Percentiles rank a stretch among this genome's conserved stretches.
Evolutionary conservation across 352 stramenopile species (phyloP).

Genomic region (Globisporangium camurandrum): DNA sequence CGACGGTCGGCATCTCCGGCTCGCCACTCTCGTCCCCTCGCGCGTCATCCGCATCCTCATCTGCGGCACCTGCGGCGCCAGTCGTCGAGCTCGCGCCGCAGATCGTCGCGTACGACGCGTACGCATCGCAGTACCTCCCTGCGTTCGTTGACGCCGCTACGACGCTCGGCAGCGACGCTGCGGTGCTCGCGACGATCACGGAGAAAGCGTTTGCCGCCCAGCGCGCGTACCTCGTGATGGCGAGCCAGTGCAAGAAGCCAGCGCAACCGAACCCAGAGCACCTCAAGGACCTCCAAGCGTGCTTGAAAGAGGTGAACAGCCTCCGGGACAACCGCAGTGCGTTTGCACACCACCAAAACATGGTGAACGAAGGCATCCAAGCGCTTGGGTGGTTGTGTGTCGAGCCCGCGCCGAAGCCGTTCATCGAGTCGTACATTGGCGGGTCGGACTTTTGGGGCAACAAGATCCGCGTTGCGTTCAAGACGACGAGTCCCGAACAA

Average conservation of each 20-base stretch:
- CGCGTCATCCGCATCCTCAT: background rate
- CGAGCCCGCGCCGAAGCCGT: constrained; percentile 85
- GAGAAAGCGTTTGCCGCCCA: constrained; percentile 85
- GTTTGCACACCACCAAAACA: constrained; percentile 83
- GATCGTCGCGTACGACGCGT: constrained; percentile 90
- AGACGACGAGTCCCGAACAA: constrained; percentile 87
- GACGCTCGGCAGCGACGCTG: constrained; percentile 79
- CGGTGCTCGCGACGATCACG: constrained; percentile 79
- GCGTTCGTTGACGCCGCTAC: constrained; percentile 72
- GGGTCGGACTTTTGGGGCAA: constrained; percentile 96
- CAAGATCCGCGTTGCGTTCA: constrained; percentile 96
- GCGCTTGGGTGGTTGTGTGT: constrained; percentile 76
- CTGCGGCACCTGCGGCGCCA: constrained; percentile 10
- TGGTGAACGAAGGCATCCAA: constrained; percentile 84
- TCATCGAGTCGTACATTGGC: constrained; percentile 94
- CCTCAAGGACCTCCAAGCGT: constrained; percentile 64
- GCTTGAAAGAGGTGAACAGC: constrained; percentile 73
- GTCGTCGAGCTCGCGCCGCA: constrained; percentile 43
- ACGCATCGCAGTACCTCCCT: constrained; percentile 68
- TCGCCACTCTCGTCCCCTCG: constrained; percentile 11
- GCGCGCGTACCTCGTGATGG: constrained; percentile 89
- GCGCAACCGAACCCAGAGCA: constrained; percentile 57
- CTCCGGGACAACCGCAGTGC: constrained; percentile 78
- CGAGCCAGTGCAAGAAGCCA: constrained; percentile 91
- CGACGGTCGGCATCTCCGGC: constrained; percentile 49